Conservation (phyloP, 2,329 filamentous ascomycete genomes). For the Camillea tinctor region DNA sequence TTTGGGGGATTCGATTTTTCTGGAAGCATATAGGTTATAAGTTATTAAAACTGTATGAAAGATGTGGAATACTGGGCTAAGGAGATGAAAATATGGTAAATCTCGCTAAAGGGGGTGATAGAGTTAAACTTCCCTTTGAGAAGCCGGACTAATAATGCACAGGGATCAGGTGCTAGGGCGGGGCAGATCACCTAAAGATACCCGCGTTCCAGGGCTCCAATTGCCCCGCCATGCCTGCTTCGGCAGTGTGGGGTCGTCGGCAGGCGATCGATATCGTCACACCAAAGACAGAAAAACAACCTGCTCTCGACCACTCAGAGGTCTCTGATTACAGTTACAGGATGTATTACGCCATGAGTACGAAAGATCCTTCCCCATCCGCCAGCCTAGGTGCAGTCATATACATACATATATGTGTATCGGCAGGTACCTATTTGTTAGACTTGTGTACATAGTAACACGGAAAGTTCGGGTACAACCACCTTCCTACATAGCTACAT, state of each 20-base stretch:
- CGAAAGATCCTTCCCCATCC: not conserved
- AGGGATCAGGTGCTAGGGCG: too few species aligned
- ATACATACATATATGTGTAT: too few species aligned
- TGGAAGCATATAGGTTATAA: slow-evolving; percentile 1
- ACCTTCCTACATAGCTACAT: not conserved
- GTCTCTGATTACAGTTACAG: slow-evolving; percentile 26
- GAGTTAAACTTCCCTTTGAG: too few species aligned
- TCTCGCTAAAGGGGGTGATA: too few species aligned
- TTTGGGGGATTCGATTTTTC: slow-evolving; percentile 8
- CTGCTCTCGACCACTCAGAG: slow-evolving; percentile 26
- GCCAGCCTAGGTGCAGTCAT: slow-evolving; percentile 1
- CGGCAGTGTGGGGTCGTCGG: not conserved
- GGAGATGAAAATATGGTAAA: too few species aligned
- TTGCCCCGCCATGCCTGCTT: not conserved
- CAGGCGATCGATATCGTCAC: not conserved
- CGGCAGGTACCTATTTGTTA: too few species aligned
- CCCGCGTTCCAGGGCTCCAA: not conserved
- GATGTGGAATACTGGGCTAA: too few species aligned
- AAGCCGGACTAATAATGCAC: too few species aligned
- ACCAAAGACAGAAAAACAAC: slow-evolving; percentile 1
- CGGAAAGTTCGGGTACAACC: not conserved
- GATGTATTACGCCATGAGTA: slow-evolving; percentile 17
- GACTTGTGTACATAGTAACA: not conserved
- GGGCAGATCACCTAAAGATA: not conserved
- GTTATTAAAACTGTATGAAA: too few species aligned